Conservation (phyloP, 345 rosid genomes). For the Passiflora organensis region DNA sequence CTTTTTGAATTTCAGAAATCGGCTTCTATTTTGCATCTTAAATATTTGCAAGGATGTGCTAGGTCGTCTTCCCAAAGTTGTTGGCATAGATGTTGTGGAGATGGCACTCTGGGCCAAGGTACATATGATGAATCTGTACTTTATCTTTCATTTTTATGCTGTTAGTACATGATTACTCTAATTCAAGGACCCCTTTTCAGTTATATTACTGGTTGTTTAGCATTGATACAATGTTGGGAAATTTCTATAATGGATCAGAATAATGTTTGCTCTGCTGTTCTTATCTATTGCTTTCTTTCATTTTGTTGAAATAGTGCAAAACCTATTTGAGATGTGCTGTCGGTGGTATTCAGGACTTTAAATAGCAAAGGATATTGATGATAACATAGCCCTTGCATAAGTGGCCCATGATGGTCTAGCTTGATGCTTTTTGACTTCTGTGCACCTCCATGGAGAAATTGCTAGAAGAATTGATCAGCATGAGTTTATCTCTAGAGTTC, state of each 20-base stretch:
- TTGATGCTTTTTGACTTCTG: too few relatives aligned
- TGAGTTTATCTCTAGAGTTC: too few relatives aligned
- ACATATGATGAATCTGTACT: slow-evolving; percentile 8
- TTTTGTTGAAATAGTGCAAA: too few relatives aligned
- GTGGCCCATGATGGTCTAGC: too few relatives aligned
- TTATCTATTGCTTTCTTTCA: too few relatives aligned
- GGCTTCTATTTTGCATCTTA: slow-evolving; percentile 28
- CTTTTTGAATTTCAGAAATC: slow-evolving; percentile 13
- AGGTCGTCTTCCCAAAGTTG: slow-evolving; percentile 30
- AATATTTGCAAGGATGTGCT: slow-evolving; percentile 30
- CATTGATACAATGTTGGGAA: neutral
- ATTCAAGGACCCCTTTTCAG: neutral
- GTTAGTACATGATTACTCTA: neutral
- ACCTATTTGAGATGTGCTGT: too few relatives aligned
- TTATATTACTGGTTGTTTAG: slow-evolving; percentile 3
- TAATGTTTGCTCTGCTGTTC: neutral
- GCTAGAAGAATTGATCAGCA: too few relatives aligned
- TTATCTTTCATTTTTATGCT: slow-evolving; percentile 12
- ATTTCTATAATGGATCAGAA: neutral
- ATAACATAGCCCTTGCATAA: too few relatives aligned
- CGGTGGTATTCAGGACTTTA: too few relatives aligned
- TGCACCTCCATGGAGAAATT: too few relatives aligned
- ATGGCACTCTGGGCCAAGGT: slow-evolving; percentile 77
- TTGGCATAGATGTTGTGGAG: slow-evolving; percentile 34
- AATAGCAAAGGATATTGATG: too few relatives aligned